Conservation (phyloP, 192 early-diverging fungal genomes). For the Backusella parvicylindrica region DNA sequence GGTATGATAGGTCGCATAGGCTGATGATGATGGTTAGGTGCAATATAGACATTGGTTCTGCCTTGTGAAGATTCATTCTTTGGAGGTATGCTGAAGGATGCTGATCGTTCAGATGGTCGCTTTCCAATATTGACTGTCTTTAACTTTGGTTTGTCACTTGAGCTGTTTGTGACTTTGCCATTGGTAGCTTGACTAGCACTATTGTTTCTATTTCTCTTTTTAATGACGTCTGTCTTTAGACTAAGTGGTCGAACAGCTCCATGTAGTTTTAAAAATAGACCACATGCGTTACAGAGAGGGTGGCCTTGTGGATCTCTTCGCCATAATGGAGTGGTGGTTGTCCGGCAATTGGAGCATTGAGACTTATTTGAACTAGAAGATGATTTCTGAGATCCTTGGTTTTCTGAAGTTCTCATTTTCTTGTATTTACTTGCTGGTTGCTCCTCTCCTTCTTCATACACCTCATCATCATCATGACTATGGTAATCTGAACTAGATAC, state of each 20-base stretch:
- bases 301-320: constrained; percentile 84
- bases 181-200: not conserved
- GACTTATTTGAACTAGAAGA: not conserved
- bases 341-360: constrained; percentile 26
- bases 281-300: constrained; percentile 97
- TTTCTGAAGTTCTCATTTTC: not conserved
- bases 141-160: not conserved
- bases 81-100: not conserved
- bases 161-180: not conserved
- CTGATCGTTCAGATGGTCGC: not conserved
- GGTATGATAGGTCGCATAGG: not conserved
- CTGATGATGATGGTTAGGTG: not conserved
- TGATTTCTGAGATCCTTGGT: not conserved
- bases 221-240: constrained; percentile 88
- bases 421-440: not conserved
- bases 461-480: not conserved
- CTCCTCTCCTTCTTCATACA: not conserved
- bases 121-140: not conserved
- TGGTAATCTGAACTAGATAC: constrained; percentile 11
- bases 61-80: not conserved
- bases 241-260: constrained; percentile 81
- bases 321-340: constrained; percentile 91
- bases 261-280: constrained; percentile 95
- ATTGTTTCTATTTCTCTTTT: constrained; percentile 78
- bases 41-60: not conserved